These are phyloP conservation scores for Auriculariales sp. DNA, from an alignment of 768 basidiomycete species.

Conservation along the genomic window DNA sequence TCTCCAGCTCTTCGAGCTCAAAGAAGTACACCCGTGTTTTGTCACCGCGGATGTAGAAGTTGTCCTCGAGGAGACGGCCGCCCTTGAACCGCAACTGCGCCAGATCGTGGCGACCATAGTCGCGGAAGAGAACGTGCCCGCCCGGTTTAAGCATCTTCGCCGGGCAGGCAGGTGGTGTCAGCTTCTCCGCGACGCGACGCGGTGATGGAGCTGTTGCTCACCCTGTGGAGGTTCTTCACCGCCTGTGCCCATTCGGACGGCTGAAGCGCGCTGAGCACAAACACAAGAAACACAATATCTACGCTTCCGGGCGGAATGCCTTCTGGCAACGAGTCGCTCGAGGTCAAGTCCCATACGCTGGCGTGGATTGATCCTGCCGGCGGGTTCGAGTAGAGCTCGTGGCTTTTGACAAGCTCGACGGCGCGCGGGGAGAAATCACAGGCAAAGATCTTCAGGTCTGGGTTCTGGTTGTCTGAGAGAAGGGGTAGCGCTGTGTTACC, in stretches of 20 bases:
- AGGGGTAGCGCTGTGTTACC: constrained; percentile 94
- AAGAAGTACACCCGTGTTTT: constrained; percentile 98
- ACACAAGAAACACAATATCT: constrained; percentile 84
- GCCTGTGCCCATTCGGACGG: constrained; percentile 84
- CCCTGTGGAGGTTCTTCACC: constrained; percentile 63
- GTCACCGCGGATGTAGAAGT: constrained; percentile 93
- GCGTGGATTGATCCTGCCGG: constrained; percentile 60
- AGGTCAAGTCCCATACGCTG: constrained; percentile 85
- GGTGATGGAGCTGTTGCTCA: constrained; percentile 17
- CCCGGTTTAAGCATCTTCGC: constrained; percentile 78
- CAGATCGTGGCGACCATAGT: constrained; percentile 91
- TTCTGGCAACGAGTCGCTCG: constrained; percentile 40
- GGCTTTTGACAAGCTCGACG: constrained; percentile 77
- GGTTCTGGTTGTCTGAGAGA: constrained; percentile 69
- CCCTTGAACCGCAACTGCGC: constrained; percentile 89
- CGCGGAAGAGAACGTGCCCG: constrained; percentile 72
- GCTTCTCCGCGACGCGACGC: neutral
- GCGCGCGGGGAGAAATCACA: constrained; percentile 89
- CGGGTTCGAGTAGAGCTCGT: constrained; percentile 53
- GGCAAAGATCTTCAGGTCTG: constrained; percentile 54
- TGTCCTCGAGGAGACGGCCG: constrained; percentile 76
- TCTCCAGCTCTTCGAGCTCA: constrained; percentile 65
- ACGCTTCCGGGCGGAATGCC: constrained; percentile 53
- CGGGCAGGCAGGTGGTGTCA: neutral
- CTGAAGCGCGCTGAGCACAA: constrained; percentile 86